phyloP scores from a whole-genome alignment of 257 asterid species.

The Fraxinus excelsior region DNA sequence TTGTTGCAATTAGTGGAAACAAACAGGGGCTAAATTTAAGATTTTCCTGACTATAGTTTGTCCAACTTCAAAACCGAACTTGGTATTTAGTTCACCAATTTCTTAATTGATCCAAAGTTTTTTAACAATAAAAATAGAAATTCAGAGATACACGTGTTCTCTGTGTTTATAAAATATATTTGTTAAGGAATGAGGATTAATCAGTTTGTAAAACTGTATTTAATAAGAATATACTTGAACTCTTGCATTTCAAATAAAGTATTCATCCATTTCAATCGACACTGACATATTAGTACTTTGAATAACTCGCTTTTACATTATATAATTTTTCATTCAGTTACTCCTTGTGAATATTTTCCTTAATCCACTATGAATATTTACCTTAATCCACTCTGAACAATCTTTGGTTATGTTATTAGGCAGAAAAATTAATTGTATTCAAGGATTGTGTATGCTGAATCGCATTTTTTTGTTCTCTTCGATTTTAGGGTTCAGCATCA shows the following conservation, averaged over 20 bases:
- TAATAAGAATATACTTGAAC: not conserved
- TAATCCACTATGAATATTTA: not conserved
- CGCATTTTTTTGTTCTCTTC: not conserved
- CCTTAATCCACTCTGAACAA: not conserved
- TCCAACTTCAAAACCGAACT: not conserved
- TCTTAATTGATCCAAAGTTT: not conserved
- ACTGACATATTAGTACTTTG: not conserved
- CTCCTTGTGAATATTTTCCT: not conserved
- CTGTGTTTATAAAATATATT: not conserved
- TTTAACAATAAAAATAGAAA: not conserved
- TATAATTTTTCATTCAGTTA: not conserved
- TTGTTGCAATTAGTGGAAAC: too few species aligned
- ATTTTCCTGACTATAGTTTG: not conserved
- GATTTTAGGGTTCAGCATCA: slow-evolving; percentile 77
- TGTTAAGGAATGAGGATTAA: not conserved
- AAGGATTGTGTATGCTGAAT: not conserved
- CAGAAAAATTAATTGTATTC: not conserved
- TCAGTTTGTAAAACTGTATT: not conserved
- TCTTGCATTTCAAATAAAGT: not conserved
- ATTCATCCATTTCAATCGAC: not conserved
- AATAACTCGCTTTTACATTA: too few species aligned
- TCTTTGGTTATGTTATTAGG: not conserved
- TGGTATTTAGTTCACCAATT: not conserved
- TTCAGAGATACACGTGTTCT: not conserved
- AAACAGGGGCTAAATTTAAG: too few species aligned